Base-by-base conservation (phyloP, 164 flowering plant genomes). In the Annona squamosa region DNA sequence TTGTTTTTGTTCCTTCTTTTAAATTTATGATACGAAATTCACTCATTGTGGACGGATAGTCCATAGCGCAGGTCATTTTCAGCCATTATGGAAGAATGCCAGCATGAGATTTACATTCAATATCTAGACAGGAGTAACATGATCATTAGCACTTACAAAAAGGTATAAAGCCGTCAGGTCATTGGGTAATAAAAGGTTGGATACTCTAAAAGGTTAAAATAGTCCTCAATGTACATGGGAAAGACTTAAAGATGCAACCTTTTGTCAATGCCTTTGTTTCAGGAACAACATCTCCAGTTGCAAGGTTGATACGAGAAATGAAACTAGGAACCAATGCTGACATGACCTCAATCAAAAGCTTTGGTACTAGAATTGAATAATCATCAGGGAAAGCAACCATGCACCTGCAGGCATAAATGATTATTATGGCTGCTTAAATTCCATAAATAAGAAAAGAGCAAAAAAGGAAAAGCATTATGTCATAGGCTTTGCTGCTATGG, bases 371-470 rank as follows among this genome's bases (percentile, higher is more conserved):
- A 69, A 78, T 77, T 80, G 69, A 91, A 76, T 90, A 90, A 81
- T 96, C 98, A 79, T 92, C 96, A 37, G 98, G 96, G 82, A 96
- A 93, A 80, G 97, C 95, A 86, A 86, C 73, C 87, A 85, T 88
- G 79, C 95, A 92, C 99, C 99, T 96, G 89, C 73, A 82, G 46
- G 70, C 37, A 79, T 68, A 65, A 75, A 43, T 65, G 70, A 10
- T 5, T 56, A 41, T 48, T 63, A 18, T 73, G 44, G 18, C 5
- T 52, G 59, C 59, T 52, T 52, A 52, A 52, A 52, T 52, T 52
- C 59, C 9, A 4, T 52, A 52, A 52, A 26, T 26, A 26, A 26
- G 37, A 26, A 26, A 26, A 26, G 37, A 26, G 37, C 37, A 26
- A 26, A 26, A 26, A 26, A 26, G 37, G 37, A 26, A 26, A 26